Conservation (phyloP, 2,329 filamentous ascomycete species). For the Alternaria sp. region DNA sequence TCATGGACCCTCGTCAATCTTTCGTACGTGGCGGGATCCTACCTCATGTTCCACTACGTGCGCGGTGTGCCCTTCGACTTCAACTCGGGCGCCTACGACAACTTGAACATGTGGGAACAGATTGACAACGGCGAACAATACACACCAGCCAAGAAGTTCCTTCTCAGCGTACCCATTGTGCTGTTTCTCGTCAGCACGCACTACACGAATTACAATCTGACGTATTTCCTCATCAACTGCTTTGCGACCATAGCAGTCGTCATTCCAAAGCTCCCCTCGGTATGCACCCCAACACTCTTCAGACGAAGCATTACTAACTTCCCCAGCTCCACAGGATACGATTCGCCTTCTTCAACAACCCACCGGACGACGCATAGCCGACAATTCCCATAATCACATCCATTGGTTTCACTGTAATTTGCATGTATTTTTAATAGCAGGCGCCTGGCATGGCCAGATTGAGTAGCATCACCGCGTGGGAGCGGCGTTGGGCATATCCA, state of each 20-base stretch:
- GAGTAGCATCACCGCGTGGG: slow-evolving; percentile 37
- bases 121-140: slow-evolving; percentile 99
- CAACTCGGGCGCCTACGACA: slow-evolving; percentile 97
- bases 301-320: slow-evolving; percentile 8
- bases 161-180: slow-evolving; percentile 90
- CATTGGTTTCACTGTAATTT: slow-evolving; percentile 34
- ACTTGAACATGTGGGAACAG: slow-evolving; percentile 99
- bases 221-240: slow-evolving; percentile 97
- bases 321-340: slow-evolving; percentile 49
- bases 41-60: slow-evolving; percentile 99
- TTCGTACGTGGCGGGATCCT: slow-evolving; percentile 98
- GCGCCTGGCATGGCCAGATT: slow-evolving; percentile 31
- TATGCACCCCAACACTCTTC: slow-evolving; percentile 60
- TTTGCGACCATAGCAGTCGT: slow-evolving; percentile 90
- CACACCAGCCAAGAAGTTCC: slow-evolving; percentile 97
- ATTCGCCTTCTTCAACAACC: slow-evolving; percentile 48
- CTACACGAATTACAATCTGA: slow-evolving; percentile 97
- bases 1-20: slow-evolving; percentile 99
- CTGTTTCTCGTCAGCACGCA: slow-evolving; percentile 97
- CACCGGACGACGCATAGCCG: slow-evolving; percentile 45
- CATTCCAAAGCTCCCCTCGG: slow-evolving; percentile 93
- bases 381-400: slow-evolving; percentile 25
- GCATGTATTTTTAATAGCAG: slow-evolving; percentile 46
- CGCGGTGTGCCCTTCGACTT: slow-evolving; percentile 98
- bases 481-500: slow-evolving; percentile 31